Percentiles rank a stretch among this genome's conserved stretches.
Conservation (phyloP, 331 rosid genomes). For the Quercus lobata region DNA sequence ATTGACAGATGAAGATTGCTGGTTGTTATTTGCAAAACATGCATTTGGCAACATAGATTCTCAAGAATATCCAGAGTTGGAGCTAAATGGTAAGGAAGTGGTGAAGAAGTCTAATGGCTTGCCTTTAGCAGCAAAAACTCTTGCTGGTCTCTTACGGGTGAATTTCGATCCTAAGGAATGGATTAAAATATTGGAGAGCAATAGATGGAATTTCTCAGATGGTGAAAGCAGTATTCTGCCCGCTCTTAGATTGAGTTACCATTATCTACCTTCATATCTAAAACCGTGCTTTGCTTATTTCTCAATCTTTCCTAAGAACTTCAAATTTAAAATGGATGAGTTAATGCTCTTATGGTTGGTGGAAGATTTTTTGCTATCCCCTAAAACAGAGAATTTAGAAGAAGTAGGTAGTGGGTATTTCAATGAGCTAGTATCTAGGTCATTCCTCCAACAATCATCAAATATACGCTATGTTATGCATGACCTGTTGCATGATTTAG, state of each 20-base stretch:
- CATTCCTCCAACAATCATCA: background rate
- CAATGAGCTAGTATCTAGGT: background rate
- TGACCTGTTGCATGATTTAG: background rate
- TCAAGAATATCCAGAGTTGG: background rate
- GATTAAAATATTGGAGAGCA: too few species aligned
- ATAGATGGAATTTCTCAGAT: too few species aligned
- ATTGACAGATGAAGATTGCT: background rate
- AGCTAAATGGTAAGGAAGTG: background rate
- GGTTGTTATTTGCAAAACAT: background rate
- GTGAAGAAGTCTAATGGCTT: background rate
- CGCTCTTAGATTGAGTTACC: too few species aligned
- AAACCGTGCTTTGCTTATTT: slow-evolving; percentile 20
- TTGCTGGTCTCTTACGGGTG: background rate
- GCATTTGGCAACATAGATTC: background rate
- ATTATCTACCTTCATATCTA: background rate
- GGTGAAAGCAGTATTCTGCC: too few species aligned
- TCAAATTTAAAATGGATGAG: slow-evolving; percentile 11
- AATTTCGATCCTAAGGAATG: background rate
- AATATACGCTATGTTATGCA: background rate
- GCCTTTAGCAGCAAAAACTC: background rate
- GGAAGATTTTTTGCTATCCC: slow-evolving; percentile 6
- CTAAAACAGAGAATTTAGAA: background rate
- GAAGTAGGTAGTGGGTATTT: background rate
- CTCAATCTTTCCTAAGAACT: slow-evolving; percentile 12
- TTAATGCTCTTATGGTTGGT: slow-evolving; percentile 17